Evolutionary conservation across 1,139 yeast species (phyloP).

Genomic region (Kazachstania sp.): DNA sequence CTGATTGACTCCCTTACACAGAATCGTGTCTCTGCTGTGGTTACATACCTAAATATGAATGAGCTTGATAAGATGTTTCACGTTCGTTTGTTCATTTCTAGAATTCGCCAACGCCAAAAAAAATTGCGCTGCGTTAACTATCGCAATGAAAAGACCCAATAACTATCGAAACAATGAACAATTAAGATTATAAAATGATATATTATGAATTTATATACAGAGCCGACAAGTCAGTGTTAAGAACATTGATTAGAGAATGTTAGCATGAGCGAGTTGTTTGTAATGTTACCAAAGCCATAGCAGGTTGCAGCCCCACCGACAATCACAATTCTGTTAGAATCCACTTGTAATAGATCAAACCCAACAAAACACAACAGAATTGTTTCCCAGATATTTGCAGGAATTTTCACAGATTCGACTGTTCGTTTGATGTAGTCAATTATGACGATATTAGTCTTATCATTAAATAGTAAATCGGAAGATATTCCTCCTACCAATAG

Average conservation of each 20-base stretch:
- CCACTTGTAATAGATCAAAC: slow-evolving; percentile 35
- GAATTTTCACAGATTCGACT: slow-evolving; percentile 30
- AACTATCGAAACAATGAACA: too few relatives aligned
- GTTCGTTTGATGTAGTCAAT: slow-evolving; percentile 26
- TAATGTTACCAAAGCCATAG: slow-evolving; percentile 56
- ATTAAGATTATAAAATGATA: too few relatives aligned
- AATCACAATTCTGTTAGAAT: slow-evolving; percentile 26
- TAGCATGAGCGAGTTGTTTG: background rate
- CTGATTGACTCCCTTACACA: background rate
- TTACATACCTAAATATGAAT: too few relatives aligned
- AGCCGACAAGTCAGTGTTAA: too few relatives aligned
- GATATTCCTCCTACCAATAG: slow-evolving; percentile 58
- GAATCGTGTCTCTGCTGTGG: too few relatives aligned
- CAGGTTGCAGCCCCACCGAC: slow-evolving; percentile 80
- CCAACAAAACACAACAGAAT: slow-evolving; percentile 47
- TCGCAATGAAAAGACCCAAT: too few relatives aligned
- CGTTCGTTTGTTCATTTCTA: too few relatives aligned
- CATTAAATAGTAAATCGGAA: slow-evolving; percentile 34
- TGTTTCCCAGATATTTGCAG: slow-evolving; percentile 33
- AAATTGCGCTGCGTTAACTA: too few relatives aligned
- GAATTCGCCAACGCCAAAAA: too few relatives aligned
- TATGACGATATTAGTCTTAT: slow-evolving; percentile 35
- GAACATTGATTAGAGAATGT: background rate
- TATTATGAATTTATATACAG: too few relatives aligned
- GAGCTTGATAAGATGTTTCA: too few relatives aligned